Evolutionary conservation across 1,139 yeast genomes (phyloP).

Genomic region (Sugiyamaella sp.): DNA sequence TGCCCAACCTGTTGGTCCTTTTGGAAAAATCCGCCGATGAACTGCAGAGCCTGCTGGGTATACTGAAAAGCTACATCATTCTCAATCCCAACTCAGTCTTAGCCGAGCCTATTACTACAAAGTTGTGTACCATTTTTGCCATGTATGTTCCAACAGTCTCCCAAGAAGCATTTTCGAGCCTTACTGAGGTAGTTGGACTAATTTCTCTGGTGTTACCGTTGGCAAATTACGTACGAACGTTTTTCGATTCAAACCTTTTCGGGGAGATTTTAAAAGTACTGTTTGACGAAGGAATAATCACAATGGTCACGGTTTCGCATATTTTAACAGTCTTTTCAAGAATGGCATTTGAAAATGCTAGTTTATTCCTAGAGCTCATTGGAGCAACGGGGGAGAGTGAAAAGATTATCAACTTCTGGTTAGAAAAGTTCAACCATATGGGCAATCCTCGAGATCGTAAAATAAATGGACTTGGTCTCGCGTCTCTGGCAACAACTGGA

Average conservation of each 20-base stretch:
- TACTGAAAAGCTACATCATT: constrained; percentile 71
- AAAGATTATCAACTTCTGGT: constrained; percentile 38
- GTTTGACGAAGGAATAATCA: constrained; percentile 53
- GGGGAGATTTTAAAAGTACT: constrained; percentile 48
- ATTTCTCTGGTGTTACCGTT: constrained; percentile 30
- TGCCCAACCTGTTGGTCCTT: constrained; percentile 56
- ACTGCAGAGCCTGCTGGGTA: constrained; percentile 65
- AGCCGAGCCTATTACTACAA: constrained; percentile 37
- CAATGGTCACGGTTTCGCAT: constrained; percentile 50
- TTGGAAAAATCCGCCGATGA: constrained; percentile 70
- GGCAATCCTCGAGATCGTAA: constrained; percentile 73
- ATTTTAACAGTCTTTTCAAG: constrained; percentile 58
- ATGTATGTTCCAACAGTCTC: constrained; percentile 64
- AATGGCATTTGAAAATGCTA: constrained; percentile 53
- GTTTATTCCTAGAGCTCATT: constrained; percentile 47
- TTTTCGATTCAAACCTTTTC: constrained; percentile 32
- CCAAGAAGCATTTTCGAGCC: constrained; percentile 59
- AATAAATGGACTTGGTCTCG: constrained; percentile 61
- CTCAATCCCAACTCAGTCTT: constrained; percentile 47
- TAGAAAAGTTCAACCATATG: constrained; percentile 50
- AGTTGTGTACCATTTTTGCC: constrained; percentile 57
- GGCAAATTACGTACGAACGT: constrained; percentile 34
- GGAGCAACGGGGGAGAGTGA: constrained; percentile 24
- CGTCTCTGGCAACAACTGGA: constrained; percentile 49
- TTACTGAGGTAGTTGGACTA: constrained; percentile 30